These are phyloP conservation scores for Peterozyma xylosa DNA, from an alignment of 805 yeast species.

Conservation along the genomic window DNA sequence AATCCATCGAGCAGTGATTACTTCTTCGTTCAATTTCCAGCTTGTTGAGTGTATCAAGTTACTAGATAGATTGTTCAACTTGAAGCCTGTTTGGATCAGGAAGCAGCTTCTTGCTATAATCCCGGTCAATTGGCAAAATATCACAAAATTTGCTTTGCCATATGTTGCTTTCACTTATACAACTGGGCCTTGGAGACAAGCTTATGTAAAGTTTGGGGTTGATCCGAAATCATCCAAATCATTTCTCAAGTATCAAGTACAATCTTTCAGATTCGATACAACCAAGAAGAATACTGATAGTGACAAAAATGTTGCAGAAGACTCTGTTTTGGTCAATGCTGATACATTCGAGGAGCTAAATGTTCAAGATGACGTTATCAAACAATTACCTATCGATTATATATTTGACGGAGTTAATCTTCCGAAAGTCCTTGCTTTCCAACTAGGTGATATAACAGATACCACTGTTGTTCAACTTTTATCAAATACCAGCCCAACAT, in stretches of 20 bases:
- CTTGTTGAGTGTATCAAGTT: conserved; percentile 36
- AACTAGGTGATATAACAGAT: conserved; percentile 72
- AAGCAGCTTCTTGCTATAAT: conserved; percentile 56
- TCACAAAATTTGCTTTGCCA: conserved; percentile 71
- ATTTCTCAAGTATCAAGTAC: conserved; percentile 71
- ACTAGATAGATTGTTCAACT: conserved; percentile 43
- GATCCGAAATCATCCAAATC: conserved; percentile 57
- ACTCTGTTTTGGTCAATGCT: conserved; percentile 18
- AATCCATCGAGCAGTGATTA: neutral
- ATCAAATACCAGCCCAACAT: conserved; percentile 26
- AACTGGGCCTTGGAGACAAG: conserved; percentile 93
- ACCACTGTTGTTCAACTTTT: conserved; percentile 45
- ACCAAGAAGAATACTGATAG: conserved; percentile 14
- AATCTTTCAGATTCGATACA: conserved; percentile 56
- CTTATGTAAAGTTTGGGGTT: conserved; percentile 70
- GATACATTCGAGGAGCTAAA: conserved; percentile 15
- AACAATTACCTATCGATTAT: conserved; percentile 35
- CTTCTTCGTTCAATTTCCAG: conserved; percentile 12
- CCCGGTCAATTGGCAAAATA: conserved; percentile 36
- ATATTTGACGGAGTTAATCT: conserved; percentile 65
- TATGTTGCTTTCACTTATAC: conserved; percentile 74
- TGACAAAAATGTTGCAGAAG: conserved; percentile 17
- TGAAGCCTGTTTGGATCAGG: conserved; percentile 82
- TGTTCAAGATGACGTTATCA: conserved; percentile 1
- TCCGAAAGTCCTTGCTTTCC: conserved; percentile 67